Percentiles rank a stretch among this genome's conserved stretches.
phyloP scores from a whole-genome alignment of 441 rosid species.

The Croton laevigatus region DNA sequence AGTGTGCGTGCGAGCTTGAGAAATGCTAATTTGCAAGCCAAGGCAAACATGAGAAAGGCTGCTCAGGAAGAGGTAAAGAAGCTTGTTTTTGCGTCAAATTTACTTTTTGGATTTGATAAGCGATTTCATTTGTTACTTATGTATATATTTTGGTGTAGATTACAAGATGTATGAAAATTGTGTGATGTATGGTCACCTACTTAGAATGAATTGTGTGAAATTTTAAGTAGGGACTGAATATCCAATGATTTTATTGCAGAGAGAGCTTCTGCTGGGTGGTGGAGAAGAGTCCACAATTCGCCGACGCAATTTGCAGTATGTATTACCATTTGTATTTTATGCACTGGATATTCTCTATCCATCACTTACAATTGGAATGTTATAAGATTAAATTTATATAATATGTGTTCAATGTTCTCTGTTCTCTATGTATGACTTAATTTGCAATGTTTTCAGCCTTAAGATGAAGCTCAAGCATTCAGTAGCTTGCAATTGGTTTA shows the following conservation, averaged over 20 bases:
- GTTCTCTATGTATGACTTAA: no score
- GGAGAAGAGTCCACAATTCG: constrained; percentile 92
- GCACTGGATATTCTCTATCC: background rate
- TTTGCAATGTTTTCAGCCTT: constrained; percentile 4
- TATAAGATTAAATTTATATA: no score
- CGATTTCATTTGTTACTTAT: background rate
- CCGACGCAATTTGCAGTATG: constrained; percentile 88
- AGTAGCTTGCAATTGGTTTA: background rate
- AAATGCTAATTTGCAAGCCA: constrained; percentile 91
- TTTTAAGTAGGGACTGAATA: constrained; percentile 1
- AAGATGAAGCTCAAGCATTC: background rate
- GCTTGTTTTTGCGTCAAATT: background rate
- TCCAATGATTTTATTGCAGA: constrained; percentile 38
- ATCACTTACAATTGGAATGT: no score
- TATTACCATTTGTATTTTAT: constrained; percentile 11
- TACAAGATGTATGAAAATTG: background rate
- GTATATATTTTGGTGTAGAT: background rate
- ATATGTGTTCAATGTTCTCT: no score
- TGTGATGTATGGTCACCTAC: background rate
- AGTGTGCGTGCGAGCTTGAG: constrained; percentile 69
- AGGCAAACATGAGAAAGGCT: constrained; percentile 78
- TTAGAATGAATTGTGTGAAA: background rate
- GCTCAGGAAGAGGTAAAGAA: constrained; percentile 70
- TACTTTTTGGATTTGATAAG: background rate
- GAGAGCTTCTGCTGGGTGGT: constrained; percentile 92